Evolutionary conservation across 73 alveolate species (phyloP).

Genomic region (Paramecium tetraurelia): DNA sequence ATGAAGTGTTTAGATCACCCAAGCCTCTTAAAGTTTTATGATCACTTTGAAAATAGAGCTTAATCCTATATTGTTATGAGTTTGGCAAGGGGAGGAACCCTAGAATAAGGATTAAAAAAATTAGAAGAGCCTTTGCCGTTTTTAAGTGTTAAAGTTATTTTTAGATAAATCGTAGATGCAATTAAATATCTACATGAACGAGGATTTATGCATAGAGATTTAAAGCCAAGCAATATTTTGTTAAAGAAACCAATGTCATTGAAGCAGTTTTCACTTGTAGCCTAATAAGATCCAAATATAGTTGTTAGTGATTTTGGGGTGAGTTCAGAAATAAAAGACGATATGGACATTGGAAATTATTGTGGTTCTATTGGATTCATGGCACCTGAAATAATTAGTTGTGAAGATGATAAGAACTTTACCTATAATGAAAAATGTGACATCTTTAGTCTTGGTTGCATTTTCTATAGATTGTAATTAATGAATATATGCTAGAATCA

Average conservation of each 20-base stretch:
- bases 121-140: conserved; percentile 29
- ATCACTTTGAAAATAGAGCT: conserved; percentile 27
- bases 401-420: not conserved
- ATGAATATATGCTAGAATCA: not conserved
- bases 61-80: not conserved
- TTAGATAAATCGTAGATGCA: not conserved
- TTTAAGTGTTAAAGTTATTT: not conserved
- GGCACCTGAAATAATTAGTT: not conserved
- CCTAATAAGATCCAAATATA: not conserved
- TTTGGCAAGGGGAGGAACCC: conserved; percentile 18
- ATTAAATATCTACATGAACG: not conserved
- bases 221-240: conserved; percentile 12
- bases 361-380: conserved; percentile 28
- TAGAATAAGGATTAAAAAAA: not conserved
- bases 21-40: not conserved
- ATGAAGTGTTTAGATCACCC: conserved; percentile 9
- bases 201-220: conserved; percentile 47
- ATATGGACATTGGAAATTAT: not conserved
- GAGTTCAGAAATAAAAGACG: not conserved
- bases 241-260: not conserved
- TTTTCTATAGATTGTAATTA: not conserved
- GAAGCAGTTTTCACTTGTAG: not conserved
- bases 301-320: conserved; percentile 20
- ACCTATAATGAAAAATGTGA: conserved; percentile 7
- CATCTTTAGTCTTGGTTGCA: conserved; percentile 9